Evolutionary conservation across 106 monocot genomes (phyloP).

Genomic region (Vanilla planifolia): DNA sequence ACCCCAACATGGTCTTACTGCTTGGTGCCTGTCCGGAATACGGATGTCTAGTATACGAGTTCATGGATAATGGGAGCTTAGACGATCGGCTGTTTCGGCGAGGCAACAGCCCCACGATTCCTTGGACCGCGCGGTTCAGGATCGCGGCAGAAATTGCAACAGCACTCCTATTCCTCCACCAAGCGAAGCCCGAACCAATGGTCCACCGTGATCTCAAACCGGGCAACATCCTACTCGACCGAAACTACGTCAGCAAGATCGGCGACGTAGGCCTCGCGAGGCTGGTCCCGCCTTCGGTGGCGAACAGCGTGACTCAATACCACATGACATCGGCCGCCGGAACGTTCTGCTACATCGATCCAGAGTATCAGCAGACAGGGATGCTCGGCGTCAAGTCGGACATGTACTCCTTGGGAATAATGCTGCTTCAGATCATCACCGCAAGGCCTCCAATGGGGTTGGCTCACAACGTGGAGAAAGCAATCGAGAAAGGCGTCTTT

Average conservation of each 20-base stretch:
- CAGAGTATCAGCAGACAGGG: slow-evolving; percentile 92
- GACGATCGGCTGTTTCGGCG: slow-evolving; percentile 71
- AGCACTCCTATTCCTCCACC: slow-evolving; percentile 74
- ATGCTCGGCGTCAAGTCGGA: slow-evolving; percentile 85
- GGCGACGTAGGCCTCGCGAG: slow-evolving; percentile 77
- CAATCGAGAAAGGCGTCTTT: slow-evolving; percentile 68
- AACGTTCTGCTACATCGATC: slow-evolving; percentile 90
- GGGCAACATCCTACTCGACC: slow-evolving; percentile 72
- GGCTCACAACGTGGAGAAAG: slow-evolving; percentile 60
- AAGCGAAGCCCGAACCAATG: slow-evolving; percentile 76
- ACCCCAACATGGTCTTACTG: slow-evolving; percentile 50
- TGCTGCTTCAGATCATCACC: slow-evolving; percentile 82
- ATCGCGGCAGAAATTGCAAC: slow-evolving; percentile 83
- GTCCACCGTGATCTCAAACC: slow-evolving; percentile 89
- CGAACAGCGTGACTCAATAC: slow-evolving; percentile 66
- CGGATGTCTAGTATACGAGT: slow-evolving; percentile 77
- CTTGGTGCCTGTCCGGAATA: slow-evolving; percentile 89
- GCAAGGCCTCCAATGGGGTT: slow-evolving; percentile 82
- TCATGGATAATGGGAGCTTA: slow-evolving; percentile 80
- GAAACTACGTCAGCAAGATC: slow-evolving; percentile 79
- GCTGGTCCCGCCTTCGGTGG: slow-evolving; percentile 66
- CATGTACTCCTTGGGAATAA: slow-evolving; percentile 71
- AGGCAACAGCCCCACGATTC: slow-evolving; percentile 47
- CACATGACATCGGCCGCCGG: slow-evolving; percentile 79
- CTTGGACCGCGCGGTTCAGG: slow-evolving; percentile 72